A percentile compares a stretch with the other conserved stretches of the same genome.
Evolutionary conservation across 306 rosid species (phyloP).

Genomic region (Prunus mume): DNA sequence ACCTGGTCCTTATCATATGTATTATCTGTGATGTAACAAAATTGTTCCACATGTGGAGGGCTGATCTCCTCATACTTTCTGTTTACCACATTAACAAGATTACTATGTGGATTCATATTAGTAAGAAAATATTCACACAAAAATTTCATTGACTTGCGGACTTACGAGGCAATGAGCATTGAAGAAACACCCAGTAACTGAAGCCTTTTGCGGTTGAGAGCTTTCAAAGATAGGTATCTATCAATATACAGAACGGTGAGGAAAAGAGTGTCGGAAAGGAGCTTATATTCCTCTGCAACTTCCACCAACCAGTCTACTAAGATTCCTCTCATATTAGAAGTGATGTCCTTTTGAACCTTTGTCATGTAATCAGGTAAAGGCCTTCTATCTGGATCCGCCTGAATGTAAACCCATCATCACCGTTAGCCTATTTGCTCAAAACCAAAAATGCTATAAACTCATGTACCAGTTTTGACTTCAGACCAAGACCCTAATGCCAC

Average conservation of each 20-base stretch:
- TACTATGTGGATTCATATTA: not conserved
- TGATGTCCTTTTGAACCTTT: conserved; percentile 66
- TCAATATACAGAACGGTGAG: conserved; percentile 61
- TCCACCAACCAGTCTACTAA: conserved; percentile 92
- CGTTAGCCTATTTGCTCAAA: not conserved
- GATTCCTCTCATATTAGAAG: conserved; percentile 69
- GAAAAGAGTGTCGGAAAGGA: conserved; percentile 68
- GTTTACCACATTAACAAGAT: not conserved
- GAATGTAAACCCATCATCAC: not conserved
- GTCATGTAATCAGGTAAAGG: conserved; percentile 60
- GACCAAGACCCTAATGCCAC: not conserved
- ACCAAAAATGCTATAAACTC: not conserved
- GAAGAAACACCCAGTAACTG: conserved; percentile 79
- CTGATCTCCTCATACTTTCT: conserved; percentile 92
- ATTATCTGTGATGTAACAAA: conserved; percentile 77
- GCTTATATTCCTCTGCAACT: conserved; percentile 85
- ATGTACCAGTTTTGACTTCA: not conserved
- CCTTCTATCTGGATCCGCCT: conserved; percentile 65
- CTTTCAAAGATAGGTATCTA: conserved; percentile 55
- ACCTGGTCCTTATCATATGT: conserved; percentile 76
- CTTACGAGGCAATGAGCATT: conserved; percentile 87
- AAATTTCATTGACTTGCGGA: not conserved
- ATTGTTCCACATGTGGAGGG: conserved; percentile 75
- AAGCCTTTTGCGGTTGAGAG: conserved; percentile 45
- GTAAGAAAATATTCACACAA: not conserved